These are phyloP conservation scores for Colletotrichum sp. DNA, from an alignment of 2,329 filamentous ascomycete genomes.

Conservation along the genomic window DNA sequence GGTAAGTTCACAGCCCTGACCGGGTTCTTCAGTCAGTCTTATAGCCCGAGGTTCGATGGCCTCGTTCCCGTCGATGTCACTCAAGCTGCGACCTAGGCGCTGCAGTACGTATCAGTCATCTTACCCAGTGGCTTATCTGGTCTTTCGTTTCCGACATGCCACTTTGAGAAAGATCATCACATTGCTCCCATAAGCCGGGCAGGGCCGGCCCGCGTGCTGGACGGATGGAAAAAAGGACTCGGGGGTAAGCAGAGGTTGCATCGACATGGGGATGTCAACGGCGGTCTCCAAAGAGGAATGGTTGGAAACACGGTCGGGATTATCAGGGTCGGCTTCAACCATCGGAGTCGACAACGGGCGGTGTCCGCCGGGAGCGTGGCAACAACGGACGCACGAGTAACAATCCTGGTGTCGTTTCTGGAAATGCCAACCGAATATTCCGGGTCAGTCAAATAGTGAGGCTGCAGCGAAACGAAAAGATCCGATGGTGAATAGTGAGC, in stretches of 20 bases:
- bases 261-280: neutral
- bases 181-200: slow-evolving; percentile 11
- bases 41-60: neutral
- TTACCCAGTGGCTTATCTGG: neutral
- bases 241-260: neutral
- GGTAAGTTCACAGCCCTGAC: neutral
- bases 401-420: neutral
- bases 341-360: neutral
- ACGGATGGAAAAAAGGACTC: neutral
- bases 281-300: neutral
- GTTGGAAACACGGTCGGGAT: neutral
- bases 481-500: neutral
- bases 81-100: neutral
- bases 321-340: neutral
- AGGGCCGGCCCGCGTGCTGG: slow-evolving; percentile 9
- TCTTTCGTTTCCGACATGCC: neutral
- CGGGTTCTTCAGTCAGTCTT: too few relatives aligned
- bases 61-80: neutral
- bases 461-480: neutral
- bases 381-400: neutral
- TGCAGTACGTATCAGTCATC: neutral
- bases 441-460: neutral
- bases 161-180: neutral
- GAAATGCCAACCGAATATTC: neutral
- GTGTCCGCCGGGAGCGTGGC: neutral